Percentiles rank a stretch among this genome's conserved stretches.
phyloP scores from a whole-genome alignment of 345 rosid species.

The Rhodamnia rubescens region DNA sequence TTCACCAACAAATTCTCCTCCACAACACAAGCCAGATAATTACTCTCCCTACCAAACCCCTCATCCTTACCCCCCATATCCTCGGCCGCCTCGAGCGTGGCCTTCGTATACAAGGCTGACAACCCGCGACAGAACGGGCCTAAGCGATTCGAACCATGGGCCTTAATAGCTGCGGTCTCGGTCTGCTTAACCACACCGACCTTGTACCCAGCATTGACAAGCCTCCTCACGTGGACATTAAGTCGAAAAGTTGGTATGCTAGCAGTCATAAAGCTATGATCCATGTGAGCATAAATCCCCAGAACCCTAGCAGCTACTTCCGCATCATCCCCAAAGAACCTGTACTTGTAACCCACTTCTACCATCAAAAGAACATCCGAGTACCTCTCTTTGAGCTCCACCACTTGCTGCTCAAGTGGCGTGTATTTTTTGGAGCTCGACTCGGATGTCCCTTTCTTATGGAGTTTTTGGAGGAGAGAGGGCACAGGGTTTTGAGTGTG shows the following conservation, averaged over 20 bases:
- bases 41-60: conserved; percentile 52
- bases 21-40: conserved; percentile 71
- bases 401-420: conserved; percentile 77
- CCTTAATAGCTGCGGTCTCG: conserved; percentile 85
- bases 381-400: conserved; percentile 50
- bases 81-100: conserved; percentile 87
- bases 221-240: conserved; percentile 68
- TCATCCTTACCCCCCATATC: conserved; percentile 62
- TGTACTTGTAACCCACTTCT: conserved; percentile 86
- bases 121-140: conserved; percentile 80
- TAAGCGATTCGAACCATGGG: conserved; percentile 45
- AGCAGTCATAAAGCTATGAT: conserved; percentile 80
- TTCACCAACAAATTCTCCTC: conserved; percentile 28
- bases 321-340: conserved; percentile 91
- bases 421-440: conserved; percentile 36
- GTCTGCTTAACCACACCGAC: conserved; percentile 97
- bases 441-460: background rate
- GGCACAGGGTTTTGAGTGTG: conserved; percentile 35
- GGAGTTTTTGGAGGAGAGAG: background rate
- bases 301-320: conserved; percentile 63
- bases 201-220: conserved; percentile 79
- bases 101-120: conserved; percentile 80
- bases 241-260: conserved; percentile 87
- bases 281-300: conserved; percentile 74
- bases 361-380: conserved; percentile 82